Base-by-base conservation (phyloP, 2,329 filamentous ascomycete genomes). In the Didymella segeticola region DNA sequence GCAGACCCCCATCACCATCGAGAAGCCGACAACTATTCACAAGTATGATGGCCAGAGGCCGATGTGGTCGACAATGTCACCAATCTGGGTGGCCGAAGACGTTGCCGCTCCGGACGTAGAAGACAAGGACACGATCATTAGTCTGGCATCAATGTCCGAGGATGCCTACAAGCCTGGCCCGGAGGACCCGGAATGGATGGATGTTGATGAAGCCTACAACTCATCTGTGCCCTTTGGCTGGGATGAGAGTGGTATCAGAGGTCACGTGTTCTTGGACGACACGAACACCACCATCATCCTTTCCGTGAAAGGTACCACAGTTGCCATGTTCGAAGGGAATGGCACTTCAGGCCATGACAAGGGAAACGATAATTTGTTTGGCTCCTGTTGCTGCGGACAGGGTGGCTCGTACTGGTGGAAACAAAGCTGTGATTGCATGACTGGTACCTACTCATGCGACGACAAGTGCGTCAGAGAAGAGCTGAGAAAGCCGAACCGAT, bases 361-460 rank as follows among this genome's bases (percentile, higher is more conserved):
- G 42, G 71, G 73, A 8, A 74, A 74, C 42, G 71, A 74, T 57
- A 74, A 74, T 20, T 54, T 74, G 1, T 72, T 69, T 39, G 71
- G 70, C 0, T 72, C 69, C 6, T 74, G 71, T 39, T 74, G 71
- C 43, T 74, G 71, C 41, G 71, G 66, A 15, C 71, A 74, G 36
- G 69, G 69, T 7, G 71, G 71, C 10, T 57, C 70, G 9, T 74
- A 73, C 46, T 65, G 72, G 29, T 74, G 71, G 71, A 62, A 66
- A 5, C 56, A 70, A 38, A 68, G 69, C 7, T 74, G 71, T 48
- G 71, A 74, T 42, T 74, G 71, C 30, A 63, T 67, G 43, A 74
- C 71, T 2, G 62, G 67, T 3, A 71, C 71, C 6, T 73, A 72
- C 39, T 67, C 66, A 12, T 74, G 71, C 36, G 69, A 74, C 41